Evolutionary conservation across 2,329 filamentous ascomycete species (phyloP).

Genomic region (Onygena corvina): DNA sequence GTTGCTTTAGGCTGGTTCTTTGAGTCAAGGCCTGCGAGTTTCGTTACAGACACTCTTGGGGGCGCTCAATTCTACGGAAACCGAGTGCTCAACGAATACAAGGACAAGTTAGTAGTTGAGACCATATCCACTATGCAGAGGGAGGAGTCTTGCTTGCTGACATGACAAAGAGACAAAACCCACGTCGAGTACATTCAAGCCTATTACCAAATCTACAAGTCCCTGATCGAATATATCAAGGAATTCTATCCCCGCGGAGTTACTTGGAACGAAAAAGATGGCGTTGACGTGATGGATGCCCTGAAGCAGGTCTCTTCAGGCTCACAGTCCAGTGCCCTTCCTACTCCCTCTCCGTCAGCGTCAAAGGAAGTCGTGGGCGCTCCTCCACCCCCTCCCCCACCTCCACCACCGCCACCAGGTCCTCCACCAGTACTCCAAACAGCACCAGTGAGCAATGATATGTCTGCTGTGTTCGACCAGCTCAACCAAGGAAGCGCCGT

Average conservation of each 20-base stretch:
- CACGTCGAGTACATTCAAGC: constrained; percentile 82
- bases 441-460: constrained; percentile 44
- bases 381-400: constrained; percentile 42
- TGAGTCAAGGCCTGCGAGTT: constrained; percentile 69
- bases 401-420: constrained; percentile 57
- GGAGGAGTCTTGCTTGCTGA: constrained; percentile 17
- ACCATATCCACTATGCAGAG: not conserved
- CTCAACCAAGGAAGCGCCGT: constrained; percentile 82
- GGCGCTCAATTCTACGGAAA: constrained; percentile 92
- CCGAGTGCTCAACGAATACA: constrained; percentile 79
- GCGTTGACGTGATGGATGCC: constrained; percentile 57
- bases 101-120: constrained; percentile 52
- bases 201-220: constrained; percentile 84
- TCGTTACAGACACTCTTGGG: constrained; percentile 69
- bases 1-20: constrained; percentile 85
- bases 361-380: constrained; percentile 35
- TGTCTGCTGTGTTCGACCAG: constrained; percentile 81
- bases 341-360: constrained; percentile 21
- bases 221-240: constrained; percentile 72
- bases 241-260: constrained; percentile 68
- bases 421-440: constrained; percentile 36
- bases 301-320: constrained; percentile 46
- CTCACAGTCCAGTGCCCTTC: constrained; percentile 9
- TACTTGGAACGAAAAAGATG: constrained; percentile 71
- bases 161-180: constrained; percentile 51